phyloP scores from a whole-genome alignment of 352 stramenopile species.

The Ophiocytium majus region DNA sequence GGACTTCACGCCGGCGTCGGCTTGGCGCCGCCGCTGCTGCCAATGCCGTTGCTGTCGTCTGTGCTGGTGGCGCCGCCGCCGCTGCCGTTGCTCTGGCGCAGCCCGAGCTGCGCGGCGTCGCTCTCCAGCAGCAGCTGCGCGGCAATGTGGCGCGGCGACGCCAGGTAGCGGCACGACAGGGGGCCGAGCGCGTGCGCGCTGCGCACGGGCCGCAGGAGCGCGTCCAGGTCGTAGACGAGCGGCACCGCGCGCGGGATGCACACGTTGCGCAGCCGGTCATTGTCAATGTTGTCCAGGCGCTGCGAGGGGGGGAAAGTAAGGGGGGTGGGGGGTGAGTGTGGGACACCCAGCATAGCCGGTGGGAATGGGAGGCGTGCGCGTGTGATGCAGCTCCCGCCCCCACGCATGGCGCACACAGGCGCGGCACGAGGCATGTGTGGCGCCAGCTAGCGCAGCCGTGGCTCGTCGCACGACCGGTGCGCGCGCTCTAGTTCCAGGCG shows the following conservation, averaged over 20 bases:
- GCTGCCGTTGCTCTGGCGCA: not conserved
- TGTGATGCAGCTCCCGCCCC: too few relatives aligned
- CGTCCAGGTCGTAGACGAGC: conserved; percentile 93
- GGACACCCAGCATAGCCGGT: too few relatives aligned
- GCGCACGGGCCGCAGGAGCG: conserved; percentile 88
- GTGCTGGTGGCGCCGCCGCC: not conserved
- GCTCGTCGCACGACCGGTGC: too few relatives aligned
- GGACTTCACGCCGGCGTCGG: not conserved
- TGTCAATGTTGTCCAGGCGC: conserved; percentile 38
- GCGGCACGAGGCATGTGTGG: too few relatives aligned
- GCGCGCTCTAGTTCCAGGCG: too few relatives aligned
- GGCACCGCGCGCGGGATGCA: conserved; percentile 92
- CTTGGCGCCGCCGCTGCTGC: not conserved
- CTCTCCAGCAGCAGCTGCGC: not conserved
- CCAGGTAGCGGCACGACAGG: conserved; percentile 74
- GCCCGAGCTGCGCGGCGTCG: not conserved
- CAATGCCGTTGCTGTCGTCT: not conserved
- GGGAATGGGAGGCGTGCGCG: too few relatives aligned
- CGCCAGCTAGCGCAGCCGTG: too few relatives aligned
- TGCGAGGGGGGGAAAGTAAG: too few relatives aligned
- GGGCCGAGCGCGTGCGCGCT: conserved; percentile 80
- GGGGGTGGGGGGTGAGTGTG: too few relatives aligned
- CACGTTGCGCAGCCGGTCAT: conserved; percentile 58
- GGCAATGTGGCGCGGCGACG: conserved; percentile 65
- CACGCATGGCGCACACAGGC: too few relatives aligned